A percentile compares a stretch with the other conserved stretches of the same genome.
These are phyloP conservation scores for Paramecium caudatum DNA, from an alignment of 73 alveolate species.

Conservation along the genomic window DNA sequence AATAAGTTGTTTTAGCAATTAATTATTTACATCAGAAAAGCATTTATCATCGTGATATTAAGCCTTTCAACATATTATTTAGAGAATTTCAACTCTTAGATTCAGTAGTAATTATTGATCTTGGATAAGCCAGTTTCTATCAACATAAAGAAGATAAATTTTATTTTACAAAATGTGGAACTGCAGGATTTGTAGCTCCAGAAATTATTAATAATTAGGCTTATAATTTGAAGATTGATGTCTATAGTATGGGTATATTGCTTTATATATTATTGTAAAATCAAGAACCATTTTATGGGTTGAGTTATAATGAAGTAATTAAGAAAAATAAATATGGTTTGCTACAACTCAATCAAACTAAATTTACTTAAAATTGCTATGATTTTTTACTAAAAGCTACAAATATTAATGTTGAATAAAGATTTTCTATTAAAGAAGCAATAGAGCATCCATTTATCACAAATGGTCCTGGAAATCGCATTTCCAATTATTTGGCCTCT, in stretches of 20 bases:
- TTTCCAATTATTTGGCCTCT: no score
- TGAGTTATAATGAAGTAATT: no score
- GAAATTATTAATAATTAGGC: conserved; percentile 78
- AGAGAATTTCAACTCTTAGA: conserved; percentile 81
- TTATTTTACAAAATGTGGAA: conserved; percentile 88
- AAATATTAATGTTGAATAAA: background rate
- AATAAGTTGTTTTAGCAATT: conserved; percentile 35
- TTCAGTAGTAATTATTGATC: conserved; percentile 83
- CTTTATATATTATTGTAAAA: conserved; percentile 6
- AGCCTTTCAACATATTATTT: conserved; percentile 75
- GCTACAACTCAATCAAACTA: no score
- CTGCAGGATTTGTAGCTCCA: conserved; percentile 89
- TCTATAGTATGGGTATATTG: conserved; percentile 7
- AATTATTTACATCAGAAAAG: conserved; percentile 56
- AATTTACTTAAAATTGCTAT: no score
- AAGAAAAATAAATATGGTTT: no score
- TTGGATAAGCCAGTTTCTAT: conserved; percentile 88
- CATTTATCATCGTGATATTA: conserved; percentile 32
- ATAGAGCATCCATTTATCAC: conserved; percentile 37
- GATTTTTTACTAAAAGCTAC: no score
- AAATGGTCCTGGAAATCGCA: background rate
- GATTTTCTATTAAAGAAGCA: background rate
- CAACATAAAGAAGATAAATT: no score
- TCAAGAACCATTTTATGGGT: no score
- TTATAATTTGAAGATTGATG: conserved; percentile 80